Conservation (phyloP, 2,329 filamentous ascomycete species). For the Botrytis medusae region DNA sequence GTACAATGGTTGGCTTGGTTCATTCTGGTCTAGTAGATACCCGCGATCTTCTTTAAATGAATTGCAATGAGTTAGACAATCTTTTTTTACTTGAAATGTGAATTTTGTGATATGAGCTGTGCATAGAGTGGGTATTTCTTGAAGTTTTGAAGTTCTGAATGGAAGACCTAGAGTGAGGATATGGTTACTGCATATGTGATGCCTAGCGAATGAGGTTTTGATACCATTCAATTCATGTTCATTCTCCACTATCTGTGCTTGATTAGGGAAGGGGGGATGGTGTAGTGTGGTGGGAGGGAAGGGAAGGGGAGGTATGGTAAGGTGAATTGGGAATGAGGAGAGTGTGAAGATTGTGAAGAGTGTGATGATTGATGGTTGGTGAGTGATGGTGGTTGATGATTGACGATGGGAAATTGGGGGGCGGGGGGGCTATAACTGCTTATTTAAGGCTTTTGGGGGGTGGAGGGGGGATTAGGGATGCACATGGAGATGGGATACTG, state of each 20-base stretch:
- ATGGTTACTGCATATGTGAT: background rate
- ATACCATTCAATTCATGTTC: background rate
- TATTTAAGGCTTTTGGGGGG: too few species aligned
- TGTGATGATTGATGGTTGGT: too few species aligned
- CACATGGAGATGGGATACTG: too few species aligned
- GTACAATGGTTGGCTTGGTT: background rate
- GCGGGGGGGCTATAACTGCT: too few species aligned
- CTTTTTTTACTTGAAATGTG: background rate
- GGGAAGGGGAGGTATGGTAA: too few species aligned
- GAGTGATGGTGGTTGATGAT: too few species aligned
- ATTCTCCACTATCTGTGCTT: background rate
- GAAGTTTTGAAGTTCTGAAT: background rate
- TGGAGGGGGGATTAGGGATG: too few species aligned
- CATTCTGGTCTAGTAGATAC: constrained; percentile 2
- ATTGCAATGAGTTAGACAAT: background rate
- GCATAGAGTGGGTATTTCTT: background rate
- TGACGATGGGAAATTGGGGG: too few species aligned
- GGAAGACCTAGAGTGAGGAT: background rate
- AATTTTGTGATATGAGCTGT: background rate
- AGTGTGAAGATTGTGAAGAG: too few species aligned
- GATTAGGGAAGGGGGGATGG: too few species aligned
- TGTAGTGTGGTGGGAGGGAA: too few species aligned
- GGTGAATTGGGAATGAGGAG: too few species aligned
- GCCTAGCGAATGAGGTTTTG: background rate
- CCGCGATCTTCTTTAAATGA: background rate